Evolutionary conservation across 2,329 filamentous ascomycete species (phyloP).

Genomic region (Trichophyton verrucosum): DNA sequence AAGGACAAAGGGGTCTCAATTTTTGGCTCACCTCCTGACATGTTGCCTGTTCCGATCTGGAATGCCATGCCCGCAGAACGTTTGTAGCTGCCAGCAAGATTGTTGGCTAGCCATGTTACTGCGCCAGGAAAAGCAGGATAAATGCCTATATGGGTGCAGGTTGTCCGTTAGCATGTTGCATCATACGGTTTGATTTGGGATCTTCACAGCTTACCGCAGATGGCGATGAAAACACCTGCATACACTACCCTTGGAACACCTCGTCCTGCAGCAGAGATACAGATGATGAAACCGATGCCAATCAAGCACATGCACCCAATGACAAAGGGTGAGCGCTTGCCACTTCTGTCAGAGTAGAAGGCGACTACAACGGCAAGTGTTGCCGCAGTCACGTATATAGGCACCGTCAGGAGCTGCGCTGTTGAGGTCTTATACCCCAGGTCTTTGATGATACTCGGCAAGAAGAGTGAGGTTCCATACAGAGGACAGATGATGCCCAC

Average conservation of each 20-base stretch:
- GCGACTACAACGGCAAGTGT: constrained; percentile 34
- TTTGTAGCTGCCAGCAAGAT: constrained; percentile 45
- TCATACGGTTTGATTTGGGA: background rate
- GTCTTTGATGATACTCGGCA: constrained; percentile 32
- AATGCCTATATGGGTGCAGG: constrained; percentile 23
- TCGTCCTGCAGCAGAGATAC: constrained; percentile 24
- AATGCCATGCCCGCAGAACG: constrained; percentile 52
- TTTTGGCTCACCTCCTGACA: constrained; percentile 23
- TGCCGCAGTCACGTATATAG: constrained; percentile 31
- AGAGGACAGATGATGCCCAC: constrained; percentile 33
- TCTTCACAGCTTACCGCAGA: constrained; percentile 24
- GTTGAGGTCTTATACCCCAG: constrained; percentile 29
- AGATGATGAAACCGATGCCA: constrained; percentile 46
- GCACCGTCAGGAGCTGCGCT: constrained; percentile 30
- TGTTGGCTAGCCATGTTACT: constrained; percentile 47
- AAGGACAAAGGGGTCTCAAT: no score
- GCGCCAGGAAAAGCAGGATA: constrained; percentile 37
- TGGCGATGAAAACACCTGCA: constrained; percentile 37
- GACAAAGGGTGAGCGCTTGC: constrained; percentile 45
- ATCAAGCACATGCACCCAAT: constrained; percentile 42
- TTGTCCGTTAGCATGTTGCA: background rate
- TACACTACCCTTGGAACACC: constrained; percentile 34
- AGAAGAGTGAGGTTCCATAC: constrained; percentile 31
- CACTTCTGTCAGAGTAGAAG: constrained; percentile 45
- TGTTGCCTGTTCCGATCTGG: constrained; percentile 50